A percentile compares a stretch with the other conserved stretches of the same genome.
phyloP scores from a whole-genome alignment of 257 asterid species.

The Nicotiana noctiflora region DNA sequence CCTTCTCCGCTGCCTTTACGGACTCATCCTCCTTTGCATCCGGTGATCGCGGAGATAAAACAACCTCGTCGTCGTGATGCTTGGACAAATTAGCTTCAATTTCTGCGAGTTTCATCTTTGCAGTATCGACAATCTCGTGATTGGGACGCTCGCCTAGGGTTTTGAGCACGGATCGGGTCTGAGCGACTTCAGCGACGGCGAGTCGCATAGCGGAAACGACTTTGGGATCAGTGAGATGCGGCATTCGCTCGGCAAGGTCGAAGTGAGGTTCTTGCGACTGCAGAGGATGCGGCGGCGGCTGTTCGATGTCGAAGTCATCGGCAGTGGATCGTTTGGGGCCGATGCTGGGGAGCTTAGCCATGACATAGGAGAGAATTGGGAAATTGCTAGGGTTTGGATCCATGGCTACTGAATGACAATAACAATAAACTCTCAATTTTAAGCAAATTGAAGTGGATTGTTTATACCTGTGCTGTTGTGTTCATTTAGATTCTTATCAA shows the following conservation, averaged over 20 bases:
- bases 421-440: too few species aligned
- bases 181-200: constrained; percentile 73
- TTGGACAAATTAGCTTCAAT: constrained; percentile 34
- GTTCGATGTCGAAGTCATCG: constrained; percentile 62
- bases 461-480: too few species aligned
- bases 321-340: constrained; percentile 31
- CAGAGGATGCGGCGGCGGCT: constrained; percentile 32
- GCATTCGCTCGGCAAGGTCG: constrained; percentile 82
- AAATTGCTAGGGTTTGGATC: constrained; percentile 76
- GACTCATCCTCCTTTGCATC: constrained; percentile 17
- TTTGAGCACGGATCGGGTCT: constrained; percentile 60
- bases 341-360: constrained; percentile 64
- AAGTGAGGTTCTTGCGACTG: constrained; percentile 54
- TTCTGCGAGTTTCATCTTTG: constrained; percentile 53
- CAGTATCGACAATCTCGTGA: constrained; percentile 79
- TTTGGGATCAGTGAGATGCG: constrained; percentile 59
- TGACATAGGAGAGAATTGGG: constrained; percentile 85
- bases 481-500: too few species aligned
- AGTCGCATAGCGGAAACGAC: constrained; percentile 59
- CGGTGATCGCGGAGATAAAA: constrained; percentile 18
- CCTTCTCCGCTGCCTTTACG: constrained; percentile 29
- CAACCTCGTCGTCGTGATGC: constrained; percentile 29
- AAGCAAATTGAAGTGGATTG: too few species aligned
- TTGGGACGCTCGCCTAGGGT: constrained; percentile 76
- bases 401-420: constrained; percentile 25